Evolutionary conservation across 2,329 filamentous ascomycete genomes (phyloP).

Genomic region (Aspergillus aculeatus): DNA sequence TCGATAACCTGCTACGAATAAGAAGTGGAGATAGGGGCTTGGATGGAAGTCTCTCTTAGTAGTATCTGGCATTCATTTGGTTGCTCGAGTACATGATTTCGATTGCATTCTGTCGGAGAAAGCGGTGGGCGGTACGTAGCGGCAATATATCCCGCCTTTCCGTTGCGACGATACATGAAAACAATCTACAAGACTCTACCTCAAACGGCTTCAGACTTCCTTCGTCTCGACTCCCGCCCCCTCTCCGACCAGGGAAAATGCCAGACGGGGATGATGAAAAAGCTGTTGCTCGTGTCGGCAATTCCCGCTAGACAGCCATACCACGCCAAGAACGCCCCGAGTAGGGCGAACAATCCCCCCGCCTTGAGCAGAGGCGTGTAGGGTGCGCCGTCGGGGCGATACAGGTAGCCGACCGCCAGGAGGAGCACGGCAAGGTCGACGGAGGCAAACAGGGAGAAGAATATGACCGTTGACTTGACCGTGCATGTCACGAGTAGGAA

Average conservation of each 20-base stretch:
- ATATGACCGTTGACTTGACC: conserved; percentile 70
- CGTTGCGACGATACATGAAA: no score
- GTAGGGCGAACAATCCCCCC: conserved; percentile 70
- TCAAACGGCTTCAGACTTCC: neutral
- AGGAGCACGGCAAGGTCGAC: conserved; percentile 72
- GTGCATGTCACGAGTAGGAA: conserved; percentile 69
- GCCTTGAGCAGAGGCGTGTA: conserved; percentile 57
- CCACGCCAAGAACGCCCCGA: conserved; percentile 77
- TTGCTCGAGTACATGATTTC: no score
- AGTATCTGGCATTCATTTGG: no score
- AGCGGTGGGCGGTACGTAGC: no score
- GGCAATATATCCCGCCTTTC: no score
- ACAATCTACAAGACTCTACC: no score
- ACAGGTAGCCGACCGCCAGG: conserved; percentile 62
- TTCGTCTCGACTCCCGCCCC: conserved; percentile 45
- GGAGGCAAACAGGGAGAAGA: conserved; percentile 71
- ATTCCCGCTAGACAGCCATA: conserved; percentile 80
- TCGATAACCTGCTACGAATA: no score
- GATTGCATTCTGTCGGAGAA: no score
- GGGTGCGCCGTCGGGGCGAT: conserved; percentile 46
- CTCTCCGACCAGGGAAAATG: conserved; percentile 90
- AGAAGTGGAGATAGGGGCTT: no score
- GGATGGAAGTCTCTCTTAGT: no score
- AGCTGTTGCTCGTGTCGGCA: conserved; percentile 65
- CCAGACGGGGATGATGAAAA: conserved; percentile 82